phyloP scores from a whole-genome alignment of 805 yeast species.

The Schizosaccharomyces cryophilus region DNA sequence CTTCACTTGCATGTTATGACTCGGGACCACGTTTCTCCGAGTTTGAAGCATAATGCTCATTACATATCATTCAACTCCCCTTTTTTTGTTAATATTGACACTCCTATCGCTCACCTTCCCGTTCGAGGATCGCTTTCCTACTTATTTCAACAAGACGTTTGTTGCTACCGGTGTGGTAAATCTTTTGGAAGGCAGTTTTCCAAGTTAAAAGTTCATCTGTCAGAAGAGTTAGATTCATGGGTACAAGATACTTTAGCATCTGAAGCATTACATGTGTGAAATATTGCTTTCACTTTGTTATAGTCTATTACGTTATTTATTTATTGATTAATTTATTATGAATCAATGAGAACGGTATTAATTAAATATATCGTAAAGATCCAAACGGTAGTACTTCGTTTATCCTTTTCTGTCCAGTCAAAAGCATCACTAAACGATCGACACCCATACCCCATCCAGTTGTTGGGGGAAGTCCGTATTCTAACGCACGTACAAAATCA shows the following conservation, averaged over 20 bases:
- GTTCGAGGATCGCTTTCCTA: conserved; percentile 17
- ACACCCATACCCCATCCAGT: conserved; percentile 97
- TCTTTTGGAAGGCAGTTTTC: conserved; percentile 22
- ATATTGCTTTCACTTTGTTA: no score
- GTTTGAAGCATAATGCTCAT: conserved; percentile 37
- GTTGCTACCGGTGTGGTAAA: conserved; percentile 20
- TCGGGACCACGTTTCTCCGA: conserved; percentile 29
- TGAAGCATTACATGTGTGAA: no score
- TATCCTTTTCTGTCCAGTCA: conserved; percentile 39
- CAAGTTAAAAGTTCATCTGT: conserved; percentile 20
- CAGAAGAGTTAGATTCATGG: conserved; percentile 12
- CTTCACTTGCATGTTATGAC: conserved; percentile 54
- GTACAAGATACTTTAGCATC: neutral
- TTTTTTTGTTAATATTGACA: conserved; percentile 35
- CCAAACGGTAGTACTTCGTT: conserved; percentile 61
- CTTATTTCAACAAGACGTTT: conserved; percentile 18
- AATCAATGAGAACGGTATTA: neutral
- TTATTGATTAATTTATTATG: no score
- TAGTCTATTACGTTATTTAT: no score
- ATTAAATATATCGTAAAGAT: conserved; percentile 35
- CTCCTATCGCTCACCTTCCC: conserved; percentile 4
- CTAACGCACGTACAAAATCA: conserved; percentile 50
- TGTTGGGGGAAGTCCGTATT: conserved; percentile 89
- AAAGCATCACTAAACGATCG: conserved; percentile 64
- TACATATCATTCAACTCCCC: conserved; percentile 44